Percentiles rank a stretch among this genome's conserved stretches.
These are phyloP conservation scores for Rhynchospora tenuis DNA, from an alignment of 176 grass and related monocot genomes.

Conservation along the genomic window DNA sequence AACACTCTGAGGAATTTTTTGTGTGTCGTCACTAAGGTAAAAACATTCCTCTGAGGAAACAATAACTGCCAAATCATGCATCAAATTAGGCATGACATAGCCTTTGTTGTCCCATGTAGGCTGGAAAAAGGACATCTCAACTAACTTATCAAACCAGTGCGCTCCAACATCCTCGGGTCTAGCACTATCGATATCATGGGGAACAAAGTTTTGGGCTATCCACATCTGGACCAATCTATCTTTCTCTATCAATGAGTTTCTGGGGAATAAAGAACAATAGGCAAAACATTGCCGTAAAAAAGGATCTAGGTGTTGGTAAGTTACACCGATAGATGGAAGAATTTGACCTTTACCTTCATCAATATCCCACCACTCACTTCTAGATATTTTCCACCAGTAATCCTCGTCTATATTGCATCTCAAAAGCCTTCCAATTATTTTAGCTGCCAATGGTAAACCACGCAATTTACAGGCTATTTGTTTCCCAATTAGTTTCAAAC, in stretches of 20 bases:
- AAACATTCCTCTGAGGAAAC: constrained; percentile 48
- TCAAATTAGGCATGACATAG: constrained; percentile 44
- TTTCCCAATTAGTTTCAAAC: neutral
- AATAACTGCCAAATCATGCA: constrained; percentile 42
- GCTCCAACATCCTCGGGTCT: constrained; percentile 35
- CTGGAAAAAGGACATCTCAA: constrained; percentile 48
- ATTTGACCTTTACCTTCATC: neutral
- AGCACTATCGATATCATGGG: neutral
- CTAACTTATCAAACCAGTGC: constrained; percentile 38
- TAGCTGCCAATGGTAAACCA: constrained; percentile 27
- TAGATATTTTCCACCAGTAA: constrained; percentile 15
- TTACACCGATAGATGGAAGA: constrained; percentile 28
- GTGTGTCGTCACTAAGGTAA: constrained; percentile 15
- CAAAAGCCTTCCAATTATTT: constrained; percentile 21
- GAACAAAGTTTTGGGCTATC: constrained; percentile 46
- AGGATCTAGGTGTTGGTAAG: constrained; percentile 27
- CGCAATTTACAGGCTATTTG: constrained; percentile 12
- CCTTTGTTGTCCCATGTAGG: neutral
- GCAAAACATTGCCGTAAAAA: constrained; percentile 31
- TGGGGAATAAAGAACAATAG: constrained; percentile 37
- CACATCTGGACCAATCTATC: constrained; percentile 35
- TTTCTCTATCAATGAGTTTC: constrained; percentile 27
- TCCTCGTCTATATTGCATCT: neutral
- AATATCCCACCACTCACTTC: constrained; percentile 48
- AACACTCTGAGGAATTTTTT: constrained; percentile 22